phyloP scores from a whole-genome alignment of 1,139 yeast species.

The Yamadazyma aaseri region DNA sequence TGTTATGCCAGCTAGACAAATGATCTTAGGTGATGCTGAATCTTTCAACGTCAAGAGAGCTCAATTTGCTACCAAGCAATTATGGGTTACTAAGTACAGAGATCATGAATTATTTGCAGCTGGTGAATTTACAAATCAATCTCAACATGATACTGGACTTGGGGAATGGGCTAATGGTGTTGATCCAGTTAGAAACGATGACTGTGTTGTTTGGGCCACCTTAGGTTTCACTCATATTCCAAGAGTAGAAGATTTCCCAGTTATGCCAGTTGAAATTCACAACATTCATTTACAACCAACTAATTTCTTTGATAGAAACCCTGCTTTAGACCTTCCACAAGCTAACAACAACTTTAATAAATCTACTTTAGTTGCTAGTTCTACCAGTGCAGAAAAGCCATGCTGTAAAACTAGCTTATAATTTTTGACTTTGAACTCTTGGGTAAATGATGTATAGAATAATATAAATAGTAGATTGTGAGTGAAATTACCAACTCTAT shows the following conservation, averaged over 20 bases:
- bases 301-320: slow-evolving; percentile 79
- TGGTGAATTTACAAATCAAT: slow-evolving; percentile 79
- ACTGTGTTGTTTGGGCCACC: slow-evolving; percentile 84
- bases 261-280: slow-evolving; percentile 82
- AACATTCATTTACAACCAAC: slow-evolving; percentile 69
- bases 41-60: slow-evolving; percentile 68
- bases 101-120: slow-evolving; percentile 72
- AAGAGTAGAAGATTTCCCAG: slow-evolving; percentile 89
- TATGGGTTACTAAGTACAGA: slow-evolving; percentile 73
- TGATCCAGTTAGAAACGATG: slow-evolving; percentile 76
- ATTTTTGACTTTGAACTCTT: too few relatives aligned
- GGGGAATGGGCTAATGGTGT: slow-evolving; percentile 66
- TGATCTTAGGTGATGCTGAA: slow-evolving; percentile 65
- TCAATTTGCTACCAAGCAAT: slow-evolving; percentile 67
- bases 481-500: neutral
- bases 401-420: slow-evolving; percentile 42
- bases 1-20: slow-evolving; percentile 72
- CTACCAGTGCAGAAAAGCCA: slow-evolving; percentile 22
- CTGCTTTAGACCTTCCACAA: slow-evolving; percentile 80
- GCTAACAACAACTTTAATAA: slow-evolving; percentile 71
- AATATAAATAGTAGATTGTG: neutral
- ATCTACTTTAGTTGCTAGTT: slow-evolving; percentile 43
- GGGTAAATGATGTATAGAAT: neutral
- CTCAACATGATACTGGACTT: slow-evolving; percentile 61
- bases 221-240: slow-evolving; percentile 86